Conservation (phyloP, 352 stramenopile genomes). For the Phytophthora foliorum region DNA sequence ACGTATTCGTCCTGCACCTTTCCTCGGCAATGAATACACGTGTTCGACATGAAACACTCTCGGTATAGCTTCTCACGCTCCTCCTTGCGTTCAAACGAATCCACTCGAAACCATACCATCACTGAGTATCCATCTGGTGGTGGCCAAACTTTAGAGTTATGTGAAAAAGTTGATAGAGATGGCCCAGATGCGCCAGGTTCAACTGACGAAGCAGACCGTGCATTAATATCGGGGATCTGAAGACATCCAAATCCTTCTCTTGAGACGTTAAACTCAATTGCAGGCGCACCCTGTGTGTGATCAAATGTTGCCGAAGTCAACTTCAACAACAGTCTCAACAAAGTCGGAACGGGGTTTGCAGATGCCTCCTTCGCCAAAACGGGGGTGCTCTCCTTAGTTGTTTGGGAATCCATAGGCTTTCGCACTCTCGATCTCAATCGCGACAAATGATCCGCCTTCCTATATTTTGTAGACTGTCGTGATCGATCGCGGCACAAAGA, state of each 20-base stretch:
- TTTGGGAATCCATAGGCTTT: not conserved
- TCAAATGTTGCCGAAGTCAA: constrained; percentile 35
- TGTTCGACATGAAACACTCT: constrained; percentile 61
- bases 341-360: constrained; percentile 9
- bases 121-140: constrained; percentile 72
- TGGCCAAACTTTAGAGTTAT: constrained; percentile 68
- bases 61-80: constrained; percentile 73
- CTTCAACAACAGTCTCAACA: constrained; percentile 35
- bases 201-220: constrained; percentile 24
- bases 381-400: not conserved
- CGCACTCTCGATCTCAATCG: not conserved
- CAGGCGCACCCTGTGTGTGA: constrained; percentile 22
- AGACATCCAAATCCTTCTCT: constrained; percentile 72
- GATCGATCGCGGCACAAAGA: constrained; percentile 22
- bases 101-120: constrained; percentile 74
- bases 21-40: constrained; percentile 65
- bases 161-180: constrained; percentile 42
- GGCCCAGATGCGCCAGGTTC: constrained; percentile 27
- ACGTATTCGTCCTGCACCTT: constrained; percentile 55
- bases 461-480: constrained; percentile 10
- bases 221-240: constrained; percentile 71
- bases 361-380: not conserved
- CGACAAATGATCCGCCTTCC: constrained; percentile 7
- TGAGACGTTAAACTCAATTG: constrained; percentile 60
- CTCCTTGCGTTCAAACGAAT: constrained; percentile 64